These are phyloP conservation scores for Blechomonas ayalai DNA, from an alignment of 208 protist genomes.

Conservation along the genomic window DNA sequence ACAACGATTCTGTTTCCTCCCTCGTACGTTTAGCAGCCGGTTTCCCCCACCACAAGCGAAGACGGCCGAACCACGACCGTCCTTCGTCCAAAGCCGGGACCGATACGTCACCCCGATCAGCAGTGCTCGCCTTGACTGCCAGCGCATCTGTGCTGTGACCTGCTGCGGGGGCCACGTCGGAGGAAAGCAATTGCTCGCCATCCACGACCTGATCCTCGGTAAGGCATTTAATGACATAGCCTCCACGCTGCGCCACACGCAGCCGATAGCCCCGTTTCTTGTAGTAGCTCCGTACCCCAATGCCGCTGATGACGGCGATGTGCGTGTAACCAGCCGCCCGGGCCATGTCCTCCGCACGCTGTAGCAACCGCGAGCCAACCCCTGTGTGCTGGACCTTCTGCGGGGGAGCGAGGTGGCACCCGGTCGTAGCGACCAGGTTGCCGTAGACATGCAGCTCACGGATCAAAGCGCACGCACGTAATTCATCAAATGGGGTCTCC, in stretches of 20 bases:
- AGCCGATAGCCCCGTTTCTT: constrained; percentile 91
- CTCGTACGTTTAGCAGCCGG: too few relatives aligned
- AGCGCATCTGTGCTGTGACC: too few relatives aligned
- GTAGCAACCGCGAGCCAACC: constrained; percentile 94
- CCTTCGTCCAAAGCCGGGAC: too few relatives aligned
- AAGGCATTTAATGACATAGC: constrained; percentile 64
- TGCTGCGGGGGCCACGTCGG: not conserved
- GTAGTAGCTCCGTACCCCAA: constrained; percentile 98
- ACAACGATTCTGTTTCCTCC: too few relatives aligned
- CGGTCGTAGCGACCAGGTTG: constrained; percentile 43
- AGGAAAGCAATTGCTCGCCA: not conserved
- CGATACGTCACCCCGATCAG: too few relatives aligned
- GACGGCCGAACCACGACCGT: too few relatives aligned
- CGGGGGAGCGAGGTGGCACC: constrained; percentile 26
- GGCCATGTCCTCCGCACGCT: constrained; percentile 95
- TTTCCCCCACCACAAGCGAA: too few relatives aligned
- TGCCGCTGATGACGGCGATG: constrained; percentile 96
- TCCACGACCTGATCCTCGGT: not conserved
- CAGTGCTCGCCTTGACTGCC: too few relatives aligned
- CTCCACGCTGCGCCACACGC: constrained; percentile 23
- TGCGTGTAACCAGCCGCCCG: constrained; percentile 80
- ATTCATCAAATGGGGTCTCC: constrained; percentile 94
- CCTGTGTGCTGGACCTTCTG: constrained; percentile 95
- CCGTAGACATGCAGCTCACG: constrained; percentile 98
- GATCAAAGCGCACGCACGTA: constrained; percentile 90